Base-by-base conservation (phyloP, 768 basidiomycete genomes). In the Mycena rosella region DNA sequence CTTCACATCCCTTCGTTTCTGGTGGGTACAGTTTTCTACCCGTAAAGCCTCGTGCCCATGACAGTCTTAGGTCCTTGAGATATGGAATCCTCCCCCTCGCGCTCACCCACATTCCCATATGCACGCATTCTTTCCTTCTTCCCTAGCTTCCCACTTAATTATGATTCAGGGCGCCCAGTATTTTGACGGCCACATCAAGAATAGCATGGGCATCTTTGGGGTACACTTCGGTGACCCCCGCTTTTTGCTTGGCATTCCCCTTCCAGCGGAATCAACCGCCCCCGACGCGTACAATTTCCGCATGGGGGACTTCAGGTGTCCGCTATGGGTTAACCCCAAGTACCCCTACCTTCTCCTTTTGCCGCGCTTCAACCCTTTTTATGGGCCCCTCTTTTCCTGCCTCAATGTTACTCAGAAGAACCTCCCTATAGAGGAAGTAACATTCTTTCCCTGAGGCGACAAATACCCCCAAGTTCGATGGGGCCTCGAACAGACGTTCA, bases 171-270 rank as follows among this genome's bases (percentile, higher is more conserved):
- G 54, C 38, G 32, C 14, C 30, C n/a, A 24, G 51, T 42, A 34
- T 29, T 65, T 69, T 52, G 63, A 69, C 48, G 68, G 68, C 34
- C 57, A 58, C 55, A 60, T 65, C 30, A 36, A 14, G 14, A 65
- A 64, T 30, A 8, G n/a, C 15, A 40, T 60, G 63, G 68, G 68
- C 26, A 29, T 69, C 18, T 69, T 69, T 57, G 68, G 68, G 58
- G 68, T 61, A 27, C 68, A 69, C 54, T 69, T 42, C 34, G 68
- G 63, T 18, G 53, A 65, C 52, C 68, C 63, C 40, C 7, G 2
- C 30, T 65, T 69, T 49, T 30, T 69, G 24, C 63, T 69, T 13
- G 40, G 47, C n/a, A 69, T 69, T 30, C 68, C 68, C 13, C 2
- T 24, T 29, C 58, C 51, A 44, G 38, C 54, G 48, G 42, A 68